These are phyloP conservation scores for Elsinoe fawcettii DNA, from an alignment of 2,329 filamentous ascomycete genomes.

Conservation along the genomic window DNA sequence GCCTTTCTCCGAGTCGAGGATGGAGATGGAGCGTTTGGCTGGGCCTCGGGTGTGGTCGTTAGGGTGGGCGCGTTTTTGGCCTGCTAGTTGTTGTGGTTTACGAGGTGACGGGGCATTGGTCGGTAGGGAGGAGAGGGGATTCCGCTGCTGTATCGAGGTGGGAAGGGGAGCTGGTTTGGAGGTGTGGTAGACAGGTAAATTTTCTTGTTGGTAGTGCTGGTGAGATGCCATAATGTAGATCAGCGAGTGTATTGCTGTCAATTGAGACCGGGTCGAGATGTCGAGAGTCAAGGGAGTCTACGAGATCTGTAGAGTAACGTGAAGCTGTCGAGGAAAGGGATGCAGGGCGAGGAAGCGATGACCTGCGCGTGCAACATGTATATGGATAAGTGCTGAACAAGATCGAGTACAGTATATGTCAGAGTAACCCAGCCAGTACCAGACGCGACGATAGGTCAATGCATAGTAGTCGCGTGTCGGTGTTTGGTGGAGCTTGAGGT, in stretches of 20 bases:
- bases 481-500: conserved; percentile 1
- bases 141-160: background rate
- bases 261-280: background rate
- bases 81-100: background rate
- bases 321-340: conserved; percentile 4
- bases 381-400: background rate
- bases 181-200: background rate
- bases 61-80: conserved; percentile 1
- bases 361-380: background rate
- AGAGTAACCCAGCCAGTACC: background rate
- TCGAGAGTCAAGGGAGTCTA: background rate
- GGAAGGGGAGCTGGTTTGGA: background rate
- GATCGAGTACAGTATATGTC: background rate
- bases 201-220: background rate
- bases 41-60: conserved; percentile 15
- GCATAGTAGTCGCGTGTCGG: conserved; percentile 10
- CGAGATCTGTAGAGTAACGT: background rate
- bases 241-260: background rate
- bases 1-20: conserved; percentile 26
- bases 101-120: conserved; percentile 2
- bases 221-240: background rate
- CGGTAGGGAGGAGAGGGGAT: conserved; percentile 3
- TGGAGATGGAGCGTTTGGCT: conserved; percentile 28
- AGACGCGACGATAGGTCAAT: conserved; percentile 11
- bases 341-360: background rate